A percentile compares a stretch with the other conserved stretches of the same genome.
phyloP scores from a whole-genome alignment of 2,329 filamentous ascomycete species.

The Trichoderma sp. region DNA sequence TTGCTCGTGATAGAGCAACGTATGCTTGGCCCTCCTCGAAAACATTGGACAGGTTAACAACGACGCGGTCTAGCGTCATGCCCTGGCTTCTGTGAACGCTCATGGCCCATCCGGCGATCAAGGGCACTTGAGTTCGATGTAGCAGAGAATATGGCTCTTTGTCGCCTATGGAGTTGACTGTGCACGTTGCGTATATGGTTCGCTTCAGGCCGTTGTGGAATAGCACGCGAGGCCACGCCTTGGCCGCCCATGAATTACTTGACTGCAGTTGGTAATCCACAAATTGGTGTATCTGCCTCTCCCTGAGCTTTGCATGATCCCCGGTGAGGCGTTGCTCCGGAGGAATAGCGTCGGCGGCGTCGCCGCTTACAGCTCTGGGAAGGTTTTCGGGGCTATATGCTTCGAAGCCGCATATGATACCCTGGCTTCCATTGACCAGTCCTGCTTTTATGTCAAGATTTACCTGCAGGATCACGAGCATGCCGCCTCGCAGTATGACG shows the following conservation, averaged over 20 bases:
- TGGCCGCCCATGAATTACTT: background rate
- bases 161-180: constrained; percentile 52
- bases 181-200: constrained; percentile 57
- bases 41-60: constrained; percentile 55
- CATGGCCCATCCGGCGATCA: constrained; percentile 64
- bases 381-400: background rate
- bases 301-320: background rate
- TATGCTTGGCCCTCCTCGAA: constrained; percentile 66
- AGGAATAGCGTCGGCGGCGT: background rate
- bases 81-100: constrained; percentile 67
- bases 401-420: constrained; percentile 35
- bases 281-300: background rate
- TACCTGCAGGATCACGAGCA: constrained; percentile 36
- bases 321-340: background rate
- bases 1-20: constrained; percentile 45
- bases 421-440: constrained; percentile 38
- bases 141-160: constrained; percentile 44
- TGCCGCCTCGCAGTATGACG: constrained; percentile 30
- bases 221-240: constrained; percentile 43
- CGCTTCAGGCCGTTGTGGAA: constrained; percentile 54
- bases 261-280: background rate
- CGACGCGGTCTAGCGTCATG: constrained; percentile 63
- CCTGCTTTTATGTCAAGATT: constrained; percentile 32
- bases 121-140: constrained; percentile 61
- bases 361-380: background rate